Conservation (phyloP, 2,329 filamentous ascomycete genomes). For the Fusarium sublunatum region DNA sequence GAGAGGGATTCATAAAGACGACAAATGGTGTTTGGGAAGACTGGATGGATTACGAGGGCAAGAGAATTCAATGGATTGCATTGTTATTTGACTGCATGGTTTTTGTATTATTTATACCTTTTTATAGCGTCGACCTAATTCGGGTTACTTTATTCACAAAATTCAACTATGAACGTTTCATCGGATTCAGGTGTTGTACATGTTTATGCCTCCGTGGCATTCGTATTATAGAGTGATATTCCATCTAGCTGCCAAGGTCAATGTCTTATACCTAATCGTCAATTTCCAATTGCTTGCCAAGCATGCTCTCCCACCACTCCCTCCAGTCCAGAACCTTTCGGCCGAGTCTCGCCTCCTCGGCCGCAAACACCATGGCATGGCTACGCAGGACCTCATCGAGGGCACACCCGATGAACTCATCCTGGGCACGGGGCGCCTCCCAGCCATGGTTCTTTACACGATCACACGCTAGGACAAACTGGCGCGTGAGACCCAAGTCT, state of each 20-base stretch:
- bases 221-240: too few relatives aligned
- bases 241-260: neutral
- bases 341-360: conserved; percentile 82
- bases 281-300: conserved; percentile 40
- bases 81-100: conserved; percentile 20
- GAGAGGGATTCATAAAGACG: conserved; percentile 7
- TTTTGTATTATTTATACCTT: conserved; percentile 36
- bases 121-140: conserved; percentile 19
- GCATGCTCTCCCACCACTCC: conserved; percentile 74
- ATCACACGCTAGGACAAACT: conserved; percentile 86
- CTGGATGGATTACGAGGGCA: conserved; percentile 4
- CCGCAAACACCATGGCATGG: conserved; percentile 93
- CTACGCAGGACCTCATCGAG: conserved; percentile 89
- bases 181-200: neutral
- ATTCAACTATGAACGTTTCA: conserved; percentile 21
- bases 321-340: conserved; percentile 79
- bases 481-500: conserved; percentile 72
- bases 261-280: neutral
- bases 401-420: conserved; percentile 80
- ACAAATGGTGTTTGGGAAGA: conserved; percentile 19
- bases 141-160: conserved; percentile 23
- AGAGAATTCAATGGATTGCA: conserved; percentile 24
- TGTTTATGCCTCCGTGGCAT: neutral
- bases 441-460: conserved; percentile 78
- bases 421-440: conserved; percentile 77